Percentiles rank a stretch among this genome's conserved stretches.
phyloP scores from a whole-genome alignment of 2,329 filamentous ascomycete genomes.

The Aspergillus novoparasiticus region DNA sequence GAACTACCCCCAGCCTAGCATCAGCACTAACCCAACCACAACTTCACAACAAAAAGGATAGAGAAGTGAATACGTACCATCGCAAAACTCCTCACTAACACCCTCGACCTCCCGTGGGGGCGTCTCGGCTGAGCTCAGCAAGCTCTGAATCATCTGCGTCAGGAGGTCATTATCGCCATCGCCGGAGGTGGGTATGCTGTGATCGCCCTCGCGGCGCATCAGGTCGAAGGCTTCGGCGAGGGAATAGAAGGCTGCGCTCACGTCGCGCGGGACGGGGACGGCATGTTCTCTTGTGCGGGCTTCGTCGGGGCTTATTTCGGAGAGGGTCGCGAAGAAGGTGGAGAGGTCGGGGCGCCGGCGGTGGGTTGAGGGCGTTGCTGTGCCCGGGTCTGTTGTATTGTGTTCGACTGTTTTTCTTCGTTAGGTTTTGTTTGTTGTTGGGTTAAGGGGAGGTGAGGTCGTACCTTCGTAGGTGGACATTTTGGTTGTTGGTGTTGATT shows the following conservation, averaged over 20 bases:
- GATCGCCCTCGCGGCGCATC: constrained; percentile 53
- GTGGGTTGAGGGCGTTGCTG: constrained; percentile 29
- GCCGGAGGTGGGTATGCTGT: constrained; percentile 21
- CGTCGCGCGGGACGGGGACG: constrained; percentile 61
- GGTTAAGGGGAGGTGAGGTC: not conserved
- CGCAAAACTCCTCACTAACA: constrained; percentile 63
- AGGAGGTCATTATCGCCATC: constrained; percentile 49
- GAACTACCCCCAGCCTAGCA: constrained; percentile 37
- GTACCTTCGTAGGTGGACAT: constrained; percentile 50
- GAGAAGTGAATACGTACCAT: constrained; percentile 38
- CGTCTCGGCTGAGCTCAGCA: constrained; percentile 59
- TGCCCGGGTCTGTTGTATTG: constrained; percentile 39
- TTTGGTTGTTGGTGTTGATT: constrained; percentile 19
- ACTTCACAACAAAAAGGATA: not conserved
- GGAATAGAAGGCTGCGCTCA: constrained; percentile 61
- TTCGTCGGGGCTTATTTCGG: constrained; percentile 56
- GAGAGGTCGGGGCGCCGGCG: constrained; percentile 64
- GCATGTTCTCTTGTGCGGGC: constrained; percentile 59
- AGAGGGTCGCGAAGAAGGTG: constrained; percentile 65
- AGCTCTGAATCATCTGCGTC: constrained; percentile 56
- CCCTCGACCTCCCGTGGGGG: constrained; percentile 64
- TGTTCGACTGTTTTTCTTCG: constrained; percentile 42
- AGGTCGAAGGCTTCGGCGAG: constrained; percentile 63
- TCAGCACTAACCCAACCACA: constrained; percentile 1
- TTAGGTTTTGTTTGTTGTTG: not conserved